Evolutionary conservation across 495 filamentous ascomycete genomes (phyloP).

Genomic region (Aspergillus cristatus): DNA sequence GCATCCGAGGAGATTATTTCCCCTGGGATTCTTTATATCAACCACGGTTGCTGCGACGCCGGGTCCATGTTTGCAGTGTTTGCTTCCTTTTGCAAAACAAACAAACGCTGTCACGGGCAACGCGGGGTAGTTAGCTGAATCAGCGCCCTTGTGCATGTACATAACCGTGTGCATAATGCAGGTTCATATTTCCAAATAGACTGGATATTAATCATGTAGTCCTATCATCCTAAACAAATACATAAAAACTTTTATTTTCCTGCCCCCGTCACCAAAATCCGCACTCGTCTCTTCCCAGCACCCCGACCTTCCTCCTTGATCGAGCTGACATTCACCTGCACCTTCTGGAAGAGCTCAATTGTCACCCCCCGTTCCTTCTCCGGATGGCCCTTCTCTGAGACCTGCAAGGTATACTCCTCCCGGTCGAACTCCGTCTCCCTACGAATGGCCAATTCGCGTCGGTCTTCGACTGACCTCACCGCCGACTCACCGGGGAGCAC

Average conservation of each 20-base stretch:
- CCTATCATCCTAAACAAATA: conserved; percentile 45
- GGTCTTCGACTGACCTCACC: conserved; percentile 25
- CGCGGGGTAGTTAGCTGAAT: no score
- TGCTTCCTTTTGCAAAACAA: no score
- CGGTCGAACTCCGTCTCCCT: conserved; percentile 67
- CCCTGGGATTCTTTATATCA: no score
- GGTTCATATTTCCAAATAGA: no score
- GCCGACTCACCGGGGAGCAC: conserved; percentile 55
- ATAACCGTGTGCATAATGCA: no score
- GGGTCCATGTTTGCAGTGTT: no score
- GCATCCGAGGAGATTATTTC: no score
- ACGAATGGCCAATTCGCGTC: conserved; percentile 31
- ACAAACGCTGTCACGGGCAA: no score
- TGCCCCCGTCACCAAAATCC: conserved; percentile 28
- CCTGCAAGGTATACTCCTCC: conserved; percentile 66
- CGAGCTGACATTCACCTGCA: conserved; percentile 78
- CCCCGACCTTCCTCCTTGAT: conserved; percentile 71
- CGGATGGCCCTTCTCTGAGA: conserved; percentile 36
- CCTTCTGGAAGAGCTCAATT: conserved; percentile 83
- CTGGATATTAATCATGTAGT: no score
- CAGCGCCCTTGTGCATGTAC: no score
- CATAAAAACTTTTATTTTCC: conserved; percentile 6
- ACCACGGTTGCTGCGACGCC: no score
- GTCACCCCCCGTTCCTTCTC: conserved; percentile 44
- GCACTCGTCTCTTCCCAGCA: conserved; percentile 76